These are phyloP conservation scores for Rhynchosporium secalis DNA, from an alignment of 2,329 filamentous ascomycete genomes.

Conservation along the genomic window DNA sequence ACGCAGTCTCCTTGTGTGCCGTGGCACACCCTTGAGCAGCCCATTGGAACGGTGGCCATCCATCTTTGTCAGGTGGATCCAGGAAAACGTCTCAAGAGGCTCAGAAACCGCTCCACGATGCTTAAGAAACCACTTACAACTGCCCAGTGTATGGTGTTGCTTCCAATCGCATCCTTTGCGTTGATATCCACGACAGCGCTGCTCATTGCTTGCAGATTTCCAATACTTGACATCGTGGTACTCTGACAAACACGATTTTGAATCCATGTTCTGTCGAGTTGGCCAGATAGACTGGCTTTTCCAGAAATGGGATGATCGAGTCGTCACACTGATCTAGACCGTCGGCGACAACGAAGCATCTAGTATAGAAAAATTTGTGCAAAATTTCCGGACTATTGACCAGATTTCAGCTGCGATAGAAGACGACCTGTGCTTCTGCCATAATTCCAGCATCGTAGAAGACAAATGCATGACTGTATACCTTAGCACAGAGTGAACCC, in stretches of 20 bases:
- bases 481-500: slow-evolving; percentile 6
- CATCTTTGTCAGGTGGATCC: slow-evolving; percentile 23
- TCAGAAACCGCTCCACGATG: slow-evolving; percentile 17
- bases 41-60: slow-evolving; percentile 32
- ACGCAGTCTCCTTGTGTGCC: neutral
- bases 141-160: slow-evolving; percentile 20
- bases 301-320: slow-evolving; percentile 10
- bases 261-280: slow-evolving; percentile 10
- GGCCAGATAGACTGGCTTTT: slow-evolving; percentile 1
- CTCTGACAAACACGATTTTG: slow-evolving; percentile 15
- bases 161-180: slow-evolving; percentile 15
- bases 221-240: slow-evolving; percentile 12
- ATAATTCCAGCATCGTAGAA: slow-evolving; percentile 1
- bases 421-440: slow-evolving; percentile 7
- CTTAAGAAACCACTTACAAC: slow-evolving; percentile 17
- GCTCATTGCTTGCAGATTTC: slow-evolving; percentile 16
- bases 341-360: slow-evolving; percentile 12
- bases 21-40: slow-evolving; percentile 9
- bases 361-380: slow-evolving; percentile 5
- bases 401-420: slow-evolving; percentile 13
- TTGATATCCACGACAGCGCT: slow-evolving; percentile 19
- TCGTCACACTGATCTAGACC: slow-evolving; percentile 20
- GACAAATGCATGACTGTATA: slow-evolving; percentile 6
- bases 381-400: slow-evolving; percentile 7
- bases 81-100: slow-evolving; percentile 6